phyloP scores from a whole-genome alignment of 441 rosid genomes.

The Isatis lusitanica region DNA sequence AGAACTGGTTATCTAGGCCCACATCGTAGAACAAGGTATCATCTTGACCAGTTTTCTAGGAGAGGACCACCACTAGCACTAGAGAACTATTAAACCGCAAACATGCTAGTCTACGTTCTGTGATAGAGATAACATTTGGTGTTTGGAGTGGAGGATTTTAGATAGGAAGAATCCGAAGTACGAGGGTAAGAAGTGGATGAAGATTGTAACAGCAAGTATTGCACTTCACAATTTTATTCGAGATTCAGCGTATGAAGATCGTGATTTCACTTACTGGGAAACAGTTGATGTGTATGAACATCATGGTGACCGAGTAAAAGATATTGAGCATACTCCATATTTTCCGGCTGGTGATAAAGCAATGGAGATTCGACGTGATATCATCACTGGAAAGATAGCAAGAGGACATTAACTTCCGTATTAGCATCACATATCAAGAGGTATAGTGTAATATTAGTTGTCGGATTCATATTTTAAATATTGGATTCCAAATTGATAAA shows the following conservation, averaged over 20 bases:
- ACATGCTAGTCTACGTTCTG: not conserved
- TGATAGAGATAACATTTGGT: not conserved
- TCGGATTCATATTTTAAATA: too few relatives aligned
- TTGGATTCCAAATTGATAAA: too few relatives aligned
- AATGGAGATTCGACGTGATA: not conserved
- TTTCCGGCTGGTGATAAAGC: not conserved
- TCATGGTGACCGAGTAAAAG: not conserved
- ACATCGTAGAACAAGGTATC: not conserved
- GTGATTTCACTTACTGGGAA: conserved; percentile 3
- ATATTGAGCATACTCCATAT: too few relatives aligned
- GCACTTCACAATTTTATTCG: not conserved
- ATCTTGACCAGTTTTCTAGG: not conserved
- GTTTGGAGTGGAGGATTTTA: not conserved
- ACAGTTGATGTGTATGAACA: not conserved
- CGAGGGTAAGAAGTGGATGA: not conserved
- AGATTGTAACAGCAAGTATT: not conserved
- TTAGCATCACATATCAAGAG: too few relatives aligned
- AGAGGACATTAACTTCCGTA: too few relatives aligned
- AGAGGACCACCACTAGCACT: not conserved
- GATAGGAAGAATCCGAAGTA: not conserved
- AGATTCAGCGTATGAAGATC: not conserved
- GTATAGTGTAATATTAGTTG: too few relatives aligned
- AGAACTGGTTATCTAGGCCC: not conserved
- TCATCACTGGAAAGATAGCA: not conserved
- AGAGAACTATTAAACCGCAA: not conserved